phyloP scores from a whole-genome alignment of 2,329 filamentous ascomycete species.

The Alternaria longipes region DNA sequence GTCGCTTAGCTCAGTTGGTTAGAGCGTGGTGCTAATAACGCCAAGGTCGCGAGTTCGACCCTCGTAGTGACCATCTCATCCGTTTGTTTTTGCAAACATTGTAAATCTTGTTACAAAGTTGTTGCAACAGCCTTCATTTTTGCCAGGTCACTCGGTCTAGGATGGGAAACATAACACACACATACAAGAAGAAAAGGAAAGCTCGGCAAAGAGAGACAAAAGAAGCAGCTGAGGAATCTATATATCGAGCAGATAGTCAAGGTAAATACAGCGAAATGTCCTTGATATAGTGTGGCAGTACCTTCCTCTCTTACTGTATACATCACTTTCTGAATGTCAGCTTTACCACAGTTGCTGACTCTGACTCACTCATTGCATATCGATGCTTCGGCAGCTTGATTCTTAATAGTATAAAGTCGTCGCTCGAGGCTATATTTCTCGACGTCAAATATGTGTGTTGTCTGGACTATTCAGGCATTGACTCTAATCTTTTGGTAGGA shows the following conservation, averaged over 20 bases:
- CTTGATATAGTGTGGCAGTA: not conserved
- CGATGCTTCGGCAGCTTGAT: not conserved
- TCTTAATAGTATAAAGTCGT: not conserved
- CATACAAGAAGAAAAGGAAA: no score
- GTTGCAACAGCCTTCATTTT: no score
- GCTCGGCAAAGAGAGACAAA: no score
- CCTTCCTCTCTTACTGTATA: not conserved
- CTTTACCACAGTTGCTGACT: not conserved
- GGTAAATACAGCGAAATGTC: not conserved
- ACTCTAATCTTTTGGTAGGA: no score
- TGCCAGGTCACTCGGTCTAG: no score
- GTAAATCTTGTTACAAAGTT: no score
- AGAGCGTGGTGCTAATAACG: constrained; percentile 36
- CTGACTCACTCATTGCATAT: not conserved
- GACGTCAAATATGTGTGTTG: no score
- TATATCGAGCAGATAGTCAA: not conserved
- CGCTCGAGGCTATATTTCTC: not conserved
- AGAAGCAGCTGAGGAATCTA: not conserved
- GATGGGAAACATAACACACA: no score
- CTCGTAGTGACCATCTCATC: constrained; percentile 29
- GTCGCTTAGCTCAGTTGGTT: constrained; percentile 37
- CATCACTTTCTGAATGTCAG: not conserved
- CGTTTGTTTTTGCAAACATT: not conserved
- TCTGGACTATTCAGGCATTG: no score
- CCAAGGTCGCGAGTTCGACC: constrained; percentile 36